phyloP scores from a whole-genome alignment of 2,329 filamentous ascomycete genomes.

The Cladosporium halotolerans region DNA sequence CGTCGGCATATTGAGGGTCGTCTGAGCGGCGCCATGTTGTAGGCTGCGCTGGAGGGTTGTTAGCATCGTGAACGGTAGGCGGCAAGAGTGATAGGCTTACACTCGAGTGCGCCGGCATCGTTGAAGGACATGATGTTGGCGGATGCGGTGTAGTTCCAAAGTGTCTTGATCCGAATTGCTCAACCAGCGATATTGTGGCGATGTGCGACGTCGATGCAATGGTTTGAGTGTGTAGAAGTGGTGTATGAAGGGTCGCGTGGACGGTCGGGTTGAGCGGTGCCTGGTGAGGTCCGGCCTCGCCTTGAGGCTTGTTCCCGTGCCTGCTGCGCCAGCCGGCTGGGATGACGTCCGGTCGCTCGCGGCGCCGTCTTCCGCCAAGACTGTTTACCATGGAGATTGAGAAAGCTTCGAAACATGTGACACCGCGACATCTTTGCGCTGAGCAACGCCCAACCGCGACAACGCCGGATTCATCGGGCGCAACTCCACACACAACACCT shows the following conservation, averaged over 20 bases:
- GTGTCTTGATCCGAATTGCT: background rate
- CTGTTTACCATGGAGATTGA: conserved; percentile 12
- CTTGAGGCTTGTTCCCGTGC: background rate
- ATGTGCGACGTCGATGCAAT: too few species aligned
- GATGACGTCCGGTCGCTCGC: background rate
- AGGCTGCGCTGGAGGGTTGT: conserved; percentile 49
- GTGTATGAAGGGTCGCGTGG: background rate
- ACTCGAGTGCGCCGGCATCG: conserved; percentile 18
- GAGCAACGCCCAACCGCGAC: too few species aligned
- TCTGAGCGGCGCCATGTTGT: conserved; percentile 61
- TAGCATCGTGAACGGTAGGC: background rate
- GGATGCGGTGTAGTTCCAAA: background rate
- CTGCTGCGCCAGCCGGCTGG: background rate
- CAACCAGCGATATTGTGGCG: background rate
- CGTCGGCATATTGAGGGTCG: conserved; percentile 74
- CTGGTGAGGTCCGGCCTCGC: too few species aligned
- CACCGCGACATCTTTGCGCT: conserved; percentile 12
- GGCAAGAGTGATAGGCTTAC: conserved; percentile 10
- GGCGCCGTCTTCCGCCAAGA: conserved; percentile 6
- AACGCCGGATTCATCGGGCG: too few species aligned
- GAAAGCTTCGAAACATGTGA: conserved; percentile 15
- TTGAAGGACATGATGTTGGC: conserved; percentile 19
- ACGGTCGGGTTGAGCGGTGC: too few species aligned
- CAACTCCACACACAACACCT: too few species aligned
- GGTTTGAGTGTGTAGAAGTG: background rate